Evolutionary conservation across 148 eudicot genomes (phyloP).

Genomic region (Rhododendron williamsianum): DNA sequence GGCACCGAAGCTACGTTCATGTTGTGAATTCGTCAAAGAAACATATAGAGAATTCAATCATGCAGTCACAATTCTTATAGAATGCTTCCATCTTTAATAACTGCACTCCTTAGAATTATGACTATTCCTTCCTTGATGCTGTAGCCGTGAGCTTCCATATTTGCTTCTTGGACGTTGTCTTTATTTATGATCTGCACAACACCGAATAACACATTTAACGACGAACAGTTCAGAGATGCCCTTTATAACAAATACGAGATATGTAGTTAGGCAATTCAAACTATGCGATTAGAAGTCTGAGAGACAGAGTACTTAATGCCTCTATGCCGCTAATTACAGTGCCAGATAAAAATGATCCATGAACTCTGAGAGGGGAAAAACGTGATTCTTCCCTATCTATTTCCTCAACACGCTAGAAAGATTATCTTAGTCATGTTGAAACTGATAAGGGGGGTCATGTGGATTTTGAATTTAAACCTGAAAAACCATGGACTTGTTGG

Average conservation of each 20-base stretch:
- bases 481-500: not conserved
- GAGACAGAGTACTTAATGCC: not conserved
- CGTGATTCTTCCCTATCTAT: not conserved
- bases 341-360: not conserved
- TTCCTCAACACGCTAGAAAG: not conserved
- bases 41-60: not conserved
- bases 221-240: not conserved
- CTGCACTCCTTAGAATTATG: slow-evolving; percentile 48
- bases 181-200: slow-evolving; percentile 54
- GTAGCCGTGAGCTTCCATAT: slow-evolving; percentile 57
- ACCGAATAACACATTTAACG: slow-evolving; percentile 3
- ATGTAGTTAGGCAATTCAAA: not conserved
- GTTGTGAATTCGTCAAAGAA: not conserved
- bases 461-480: not conserved
- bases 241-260: not conserved
- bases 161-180: slow-evolving; percentile 60
- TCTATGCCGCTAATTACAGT: not conserved
- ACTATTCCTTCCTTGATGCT: slow-evolving; percentile 57
- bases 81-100: slow-evolving; percentile 51
- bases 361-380: not conserved
- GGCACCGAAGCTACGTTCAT: not conserved
- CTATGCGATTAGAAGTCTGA: not conserved
- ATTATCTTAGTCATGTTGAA: not conserved
- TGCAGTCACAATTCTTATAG: slow-evolving; percentile 24
- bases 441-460: not conserved